Evolutionary conservation across 129 eudicot species (phyloP), one percentile per base, ranked within the genome.

Genomic region (Artemisia annua): DNA sequence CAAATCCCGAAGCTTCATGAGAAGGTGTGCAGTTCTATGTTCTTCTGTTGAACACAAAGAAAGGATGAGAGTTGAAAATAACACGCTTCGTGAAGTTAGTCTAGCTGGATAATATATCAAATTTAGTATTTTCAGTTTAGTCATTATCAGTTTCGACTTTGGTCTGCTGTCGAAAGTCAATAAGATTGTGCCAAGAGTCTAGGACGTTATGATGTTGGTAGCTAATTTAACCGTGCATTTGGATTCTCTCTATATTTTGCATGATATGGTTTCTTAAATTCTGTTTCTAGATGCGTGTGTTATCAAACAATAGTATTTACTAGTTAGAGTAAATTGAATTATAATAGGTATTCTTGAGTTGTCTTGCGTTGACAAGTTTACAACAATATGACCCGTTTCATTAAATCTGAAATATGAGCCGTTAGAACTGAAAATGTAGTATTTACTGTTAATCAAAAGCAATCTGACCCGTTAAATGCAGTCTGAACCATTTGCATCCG

Each of bases 11-110:
- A 51, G 59, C 85, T 93, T 48, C 74, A 93, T 30, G 66, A 80
- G 1, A 80, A 79, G 11, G 90, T 93, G 6, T 39, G 80, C 79
- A 83, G 75, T 24, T 81, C 98, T 0, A 93, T 93, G 98, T 93
- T 93, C 90, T 93, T 93, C 69, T 91, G 97, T 18, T 91, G 79
- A 80, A 60, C 66, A 44, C 9, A 7, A 52, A 11, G 39, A 15
- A 5, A 12, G 19, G 24, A 2, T 50, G 10, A 14, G 22, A 5
- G 57, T 14, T 55, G 39, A 56, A 2, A 13, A 12, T 3, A 44
- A 66, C 53, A 8, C 3, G 19, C 3, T 13, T 32, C 19, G 3
- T 43, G 13, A 56, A 15, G 46, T 16, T 43, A 12, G 32, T 53
- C 11, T 39, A 8, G 2, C 32, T 54, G 50, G 19, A 18, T 57